A percentile compares a stretch with the other conserved stretches of the same genome.
Evolutionary conservation across 495 filamentous ascomycete genomes (phyloP).

Genomic region (Penicillium nucicola): DNA sequence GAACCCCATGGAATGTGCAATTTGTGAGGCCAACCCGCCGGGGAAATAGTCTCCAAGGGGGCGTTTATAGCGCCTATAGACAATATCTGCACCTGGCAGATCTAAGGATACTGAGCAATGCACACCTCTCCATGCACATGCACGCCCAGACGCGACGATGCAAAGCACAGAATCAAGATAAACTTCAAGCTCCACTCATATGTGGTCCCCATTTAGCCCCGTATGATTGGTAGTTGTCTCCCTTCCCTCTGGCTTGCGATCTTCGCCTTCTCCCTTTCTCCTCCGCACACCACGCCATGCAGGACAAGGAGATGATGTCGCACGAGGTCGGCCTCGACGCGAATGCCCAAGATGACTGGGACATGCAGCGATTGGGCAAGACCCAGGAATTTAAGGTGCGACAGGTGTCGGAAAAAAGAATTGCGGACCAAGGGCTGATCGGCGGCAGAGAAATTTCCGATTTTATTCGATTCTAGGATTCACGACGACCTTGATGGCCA

Average conservation of each 20-base stretch:
- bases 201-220: background rate
- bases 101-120: no score
- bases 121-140: no score
- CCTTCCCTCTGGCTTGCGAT: background rate
- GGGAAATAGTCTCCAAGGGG: no score
- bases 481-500: slow-evolving; percentile 44
- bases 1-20: no score
- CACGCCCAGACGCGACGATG: no score
- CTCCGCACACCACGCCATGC: background rate
- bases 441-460: slow-evolving; percentile 38
- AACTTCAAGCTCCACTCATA: background rate
- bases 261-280: background rate
- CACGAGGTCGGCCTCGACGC: slow-evolving; percentile 20
- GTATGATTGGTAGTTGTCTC: background rate
- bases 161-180: background rate
- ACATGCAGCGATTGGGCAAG: slow-evolving; percentile 42
- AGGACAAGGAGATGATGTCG: slow-evolving; percentile 16
- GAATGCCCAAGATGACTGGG: slow-evolving; percentile 30
- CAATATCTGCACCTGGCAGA: no score
- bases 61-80: no score
- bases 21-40: no score
- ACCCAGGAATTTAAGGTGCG: slow-evolving; percentile 37
- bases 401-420: background rate
- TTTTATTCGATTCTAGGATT: slow-evolving; percentile 47
- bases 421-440: slow-evolving; percentile 4